phyloP scores from a whole-genome alignment of 176 grass and related monocot species.

The Ensete glaucum region DNA sequence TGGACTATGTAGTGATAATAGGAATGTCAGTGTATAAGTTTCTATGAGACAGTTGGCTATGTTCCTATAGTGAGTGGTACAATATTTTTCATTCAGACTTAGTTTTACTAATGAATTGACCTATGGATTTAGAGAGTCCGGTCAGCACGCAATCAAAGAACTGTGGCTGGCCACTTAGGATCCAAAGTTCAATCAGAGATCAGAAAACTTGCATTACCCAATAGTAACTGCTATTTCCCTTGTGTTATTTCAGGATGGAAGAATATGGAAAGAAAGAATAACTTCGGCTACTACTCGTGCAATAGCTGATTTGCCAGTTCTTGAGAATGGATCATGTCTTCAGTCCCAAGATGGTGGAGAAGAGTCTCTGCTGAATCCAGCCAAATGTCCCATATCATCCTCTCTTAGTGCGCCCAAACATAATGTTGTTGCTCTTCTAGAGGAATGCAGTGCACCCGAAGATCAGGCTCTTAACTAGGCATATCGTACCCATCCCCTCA shows the following conservation, averaged over 20 bases:
- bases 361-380: conserved; percentile 27
- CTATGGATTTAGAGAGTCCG: no score
- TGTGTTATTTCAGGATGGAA: conserved; percentile 59
- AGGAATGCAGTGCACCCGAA: conserved; percentile 44
- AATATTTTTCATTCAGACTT: no score
- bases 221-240: not conserved
- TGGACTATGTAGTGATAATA: no score
- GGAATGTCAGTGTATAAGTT: no score
- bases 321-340: conserved; percentile 64
- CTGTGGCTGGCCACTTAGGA: not conserved
- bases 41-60: no score
- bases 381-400: conserved; percentile 60
- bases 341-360: conserved; percentile 45
- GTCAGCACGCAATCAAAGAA: not conserved
- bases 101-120: no score
- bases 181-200: not conserved
- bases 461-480: not conserved
- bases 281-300: conserved; percentile 38
- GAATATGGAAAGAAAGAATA: conserved; percentile 90
- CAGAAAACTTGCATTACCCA: not conserved
- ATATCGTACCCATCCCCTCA: not conserved
- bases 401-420: conserved; percentile 68
- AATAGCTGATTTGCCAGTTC: conserved; percentile 54
- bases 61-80: no score
- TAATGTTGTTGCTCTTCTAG: conserved; percentile 67